Evolutionary conservation across 495 filamentous ascomycete species (phyloP).

Genomic region (Xylaria venustula): DNA sequence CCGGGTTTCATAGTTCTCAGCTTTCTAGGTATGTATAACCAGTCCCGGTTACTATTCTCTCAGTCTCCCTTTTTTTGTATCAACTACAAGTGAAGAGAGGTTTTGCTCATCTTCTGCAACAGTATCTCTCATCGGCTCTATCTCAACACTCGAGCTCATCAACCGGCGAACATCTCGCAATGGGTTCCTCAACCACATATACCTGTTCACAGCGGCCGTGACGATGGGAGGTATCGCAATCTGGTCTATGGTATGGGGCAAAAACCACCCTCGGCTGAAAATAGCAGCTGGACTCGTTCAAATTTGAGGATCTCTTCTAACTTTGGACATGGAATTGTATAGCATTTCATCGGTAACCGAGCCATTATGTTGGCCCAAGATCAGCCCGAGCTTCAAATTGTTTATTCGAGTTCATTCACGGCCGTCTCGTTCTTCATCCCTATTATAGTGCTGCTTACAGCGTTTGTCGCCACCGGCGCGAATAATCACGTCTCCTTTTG

Average conservation of each 20-base stretch:
- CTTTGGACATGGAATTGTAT: too few species aligned
- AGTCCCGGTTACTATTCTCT: too few species aligned
- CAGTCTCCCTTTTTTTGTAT: too few species aligned
- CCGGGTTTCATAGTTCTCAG: slow-evolving; percentile 68
- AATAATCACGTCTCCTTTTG: slow-evolving; percentile 55
- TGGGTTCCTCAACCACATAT: slow-evolving; percentile 70
- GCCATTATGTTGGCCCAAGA: slow-evolving; percentile 69
- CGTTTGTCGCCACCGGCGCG: slow-evolving; percentile 65
- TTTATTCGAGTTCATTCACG: slow-evolving; percentile 71
- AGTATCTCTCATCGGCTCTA: slow-evolving; percentile 73
- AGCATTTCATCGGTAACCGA: slow-evolving; percentile 82
- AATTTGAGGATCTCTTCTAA: too few species aligned
- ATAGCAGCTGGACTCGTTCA: too few species aligned
- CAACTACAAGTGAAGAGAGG: too few species aligned
- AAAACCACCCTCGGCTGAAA: too few species aligned
- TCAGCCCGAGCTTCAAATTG: slow-evolving; percentile 60
- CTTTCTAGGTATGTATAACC: slow-evolving; percentile 44
- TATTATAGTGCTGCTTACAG: slow-evolving; percentile 66
- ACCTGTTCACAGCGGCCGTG: slow-evolving; percentile 67
- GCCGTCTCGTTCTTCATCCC: slow-evolving; percentile 79
- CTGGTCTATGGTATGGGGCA: too few species aligned
- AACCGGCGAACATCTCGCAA: slow-evolving; percentile 67
- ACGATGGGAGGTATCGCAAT: slow-evolving; percentile 84
- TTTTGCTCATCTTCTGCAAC: too few species aligned
- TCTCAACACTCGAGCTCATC: slow-evolving; percentile 78